phyloP scores from a whole-genome alignment of 768 basidiomycete species.

The Rossbeevera mucosa region DNA sequence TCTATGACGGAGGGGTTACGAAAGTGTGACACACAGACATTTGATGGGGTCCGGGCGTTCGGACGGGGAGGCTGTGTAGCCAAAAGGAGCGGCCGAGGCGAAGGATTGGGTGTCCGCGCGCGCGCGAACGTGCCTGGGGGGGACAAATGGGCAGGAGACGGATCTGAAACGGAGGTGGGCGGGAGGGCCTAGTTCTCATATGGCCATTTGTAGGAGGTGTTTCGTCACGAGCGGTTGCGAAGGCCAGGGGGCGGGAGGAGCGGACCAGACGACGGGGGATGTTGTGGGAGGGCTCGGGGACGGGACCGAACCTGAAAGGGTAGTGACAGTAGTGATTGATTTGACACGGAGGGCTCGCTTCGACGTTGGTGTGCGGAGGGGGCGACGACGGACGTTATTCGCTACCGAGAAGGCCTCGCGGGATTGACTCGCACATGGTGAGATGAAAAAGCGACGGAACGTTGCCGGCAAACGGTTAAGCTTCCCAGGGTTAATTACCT shows the following conservation, averaged over 20 bases:
- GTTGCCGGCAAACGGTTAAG: conserved; percentile 33
- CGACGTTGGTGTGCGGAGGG: conserved; percentile 14
- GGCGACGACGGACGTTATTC: conserved; percentile 26
- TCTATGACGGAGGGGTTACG: conserved; percentile 23
- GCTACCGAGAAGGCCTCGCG: conserved; percentile 35
- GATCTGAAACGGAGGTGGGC: conserved; percentile 30
- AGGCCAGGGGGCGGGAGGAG: neutral
- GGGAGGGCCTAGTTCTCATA: conserved; percentile 18
- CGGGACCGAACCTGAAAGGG: conserved; percentile 13
- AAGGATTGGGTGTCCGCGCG: conserved; percentile 23
- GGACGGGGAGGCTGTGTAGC: conserved; percentile 25
- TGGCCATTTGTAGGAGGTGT: conserved; percentile 19
- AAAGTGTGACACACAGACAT: conserved; percentile 6
- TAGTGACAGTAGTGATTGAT: conserved; percentile 1
- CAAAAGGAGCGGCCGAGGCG: conserved; percentile 20
- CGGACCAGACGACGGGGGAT: neutral
- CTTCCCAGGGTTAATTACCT: conserved; percentile 34
- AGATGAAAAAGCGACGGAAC: conserved; percentile 26
- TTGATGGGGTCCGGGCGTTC: conserved; percentile 14
- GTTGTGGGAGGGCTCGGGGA: neutral
- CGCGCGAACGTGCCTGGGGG: conserved; percentile 21
- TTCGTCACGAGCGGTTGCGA: conserved; percentile 25
- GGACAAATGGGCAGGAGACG: conserved; percentile 23
- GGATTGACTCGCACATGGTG: conserved; percentile 26
- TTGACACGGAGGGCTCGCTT: conserved; percentile 15